Percentiles rank a stretch among this genome's conserved stretches.
phyloP scores from a whole-genome alignment of 805 yeast genomes.

The Sungouiella blattae region DNA sequence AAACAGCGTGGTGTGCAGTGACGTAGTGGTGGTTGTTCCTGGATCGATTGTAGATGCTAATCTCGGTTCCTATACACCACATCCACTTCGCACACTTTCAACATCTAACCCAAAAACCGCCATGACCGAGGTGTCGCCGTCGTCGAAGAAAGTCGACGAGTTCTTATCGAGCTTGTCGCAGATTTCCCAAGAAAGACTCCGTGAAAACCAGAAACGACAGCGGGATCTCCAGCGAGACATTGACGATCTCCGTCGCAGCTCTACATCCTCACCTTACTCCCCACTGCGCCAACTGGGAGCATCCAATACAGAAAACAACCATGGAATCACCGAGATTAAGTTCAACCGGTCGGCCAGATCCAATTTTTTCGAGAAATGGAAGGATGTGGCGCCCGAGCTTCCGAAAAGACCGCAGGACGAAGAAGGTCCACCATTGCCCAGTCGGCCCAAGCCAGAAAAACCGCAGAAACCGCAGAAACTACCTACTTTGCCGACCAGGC shows the following conservation, averaged over 20 bases:
- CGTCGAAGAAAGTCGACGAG: conserved; percentile 34
- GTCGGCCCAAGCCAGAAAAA: background rate
- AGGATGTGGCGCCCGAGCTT: conserved; percentile 2
- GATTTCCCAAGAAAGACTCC: conserved; percentile 31
- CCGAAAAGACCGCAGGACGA: conserved; percentile 6
- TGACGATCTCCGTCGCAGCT: conserved; percentile 16
- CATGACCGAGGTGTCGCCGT: conserved; percentile 25
- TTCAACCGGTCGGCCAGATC: conserved; percentile 15
- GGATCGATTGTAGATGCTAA: too few species aligned
- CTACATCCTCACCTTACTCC: background rate
- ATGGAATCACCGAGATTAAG: conserved; percentile 11
- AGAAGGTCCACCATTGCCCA: conserved; percentile 16
- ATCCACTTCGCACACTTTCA: background rate
- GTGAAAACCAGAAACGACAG: conserved; percentile 34
- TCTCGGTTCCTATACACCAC: too few species aligned
- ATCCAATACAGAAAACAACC: conserved; percentile 1
- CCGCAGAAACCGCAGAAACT: conserved; percentile 9
- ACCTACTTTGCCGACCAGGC: conserved; percentile 1
- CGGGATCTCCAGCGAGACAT: conserved; percentile 30
- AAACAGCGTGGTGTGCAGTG: background rate
- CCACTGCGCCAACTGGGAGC: background rate
- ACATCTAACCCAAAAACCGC: background rate
- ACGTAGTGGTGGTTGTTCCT: background rate
- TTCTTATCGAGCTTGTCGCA: conserved; percentile 34
- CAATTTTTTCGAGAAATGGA: conserved; percentile 6